phyloP scores from a whole-genome alignment of 345 rosid genomes.

The Leavenworthia alabamica region DNA sequence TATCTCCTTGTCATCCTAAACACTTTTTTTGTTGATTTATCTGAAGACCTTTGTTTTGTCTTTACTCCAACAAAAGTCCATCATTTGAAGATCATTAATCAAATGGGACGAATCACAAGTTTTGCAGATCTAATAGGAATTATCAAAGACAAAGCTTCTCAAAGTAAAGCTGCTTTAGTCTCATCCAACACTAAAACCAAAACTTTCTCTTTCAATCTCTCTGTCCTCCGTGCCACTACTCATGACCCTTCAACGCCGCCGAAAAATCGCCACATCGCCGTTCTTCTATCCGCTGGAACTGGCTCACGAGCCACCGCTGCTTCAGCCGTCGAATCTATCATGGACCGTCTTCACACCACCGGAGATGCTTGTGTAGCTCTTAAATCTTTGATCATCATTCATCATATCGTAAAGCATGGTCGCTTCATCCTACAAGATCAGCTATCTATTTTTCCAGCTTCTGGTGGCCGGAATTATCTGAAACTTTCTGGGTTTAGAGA shows the following conservation, averaged over 20 bases:
- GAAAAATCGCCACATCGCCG: constrained; percentile 39
- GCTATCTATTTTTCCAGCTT: constrained; percentile 64
- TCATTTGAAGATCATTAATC: not conserved
- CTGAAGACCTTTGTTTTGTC: too few species aligned
- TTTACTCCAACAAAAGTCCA: not conserved
- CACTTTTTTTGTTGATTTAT: too few species aligned
- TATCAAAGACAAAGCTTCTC: constrained; percentile 75
- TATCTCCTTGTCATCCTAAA: not conserved
- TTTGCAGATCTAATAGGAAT: constrained; percentile 51
- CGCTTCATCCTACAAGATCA: constrained; percentile 85
- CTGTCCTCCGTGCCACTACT: constrained; percentile 74
- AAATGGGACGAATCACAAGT: constrained; percentile 49
- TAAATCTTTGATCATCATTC: constrained; percentile 67
- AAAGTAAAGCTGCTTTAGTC: constrained; percentile 62
- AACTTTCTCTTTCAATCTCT: constrained; percentile 40
- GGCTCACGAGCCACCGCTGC: constrained; percentile 74
- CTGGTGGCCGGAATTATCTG: constrained; percentile 81
- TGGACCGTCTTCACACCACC: constrained; percentile 87
- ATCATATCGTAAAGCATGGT: constrained; percentile 58
- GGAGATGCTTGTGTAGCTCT: constrained; percentile 63
- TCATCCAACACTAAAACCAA: constrained; percentile 43
- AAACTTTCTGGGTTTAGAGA: constrained; percentile 79
- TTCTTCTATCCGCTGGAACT: constrained; percentile 58
- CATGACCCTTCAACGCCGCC: constrained; percentile 65
- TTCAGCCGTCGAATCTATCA: constrained; percentile 54